These are phyloP conservation scores for Metarhizium rileyi DNA, from an alignment of 2,329 filamentous ascomycete species.

Conservation along the genomic window DNA sequence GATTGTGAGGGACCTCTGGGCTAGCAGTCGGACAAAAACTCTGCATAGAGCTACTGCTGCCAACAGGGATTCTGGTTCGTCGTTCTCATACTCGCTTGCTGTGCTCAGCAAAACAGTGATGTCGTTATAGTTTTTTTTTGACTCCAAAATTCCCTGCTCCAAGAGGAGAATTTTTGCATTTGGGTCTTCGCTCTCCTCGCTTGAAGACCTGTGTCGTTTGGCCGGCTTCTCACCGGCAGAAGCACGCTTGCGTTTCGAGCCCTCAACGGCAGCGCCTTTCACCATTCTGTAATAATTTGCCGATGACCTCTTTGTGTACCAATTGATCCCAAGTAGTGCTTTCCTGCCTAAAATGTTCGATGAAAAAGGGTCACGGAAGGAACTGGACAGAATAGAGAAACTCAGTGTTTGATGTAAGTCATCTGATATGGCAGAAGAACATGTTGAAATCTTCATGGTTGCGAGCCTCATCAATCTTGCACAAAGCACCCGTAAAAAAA, in stretches of 20 bases:
- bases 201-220: constrained; percentile 42
- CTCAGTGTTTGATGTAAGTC: background rate
- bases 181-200: constrained; percentile 38
- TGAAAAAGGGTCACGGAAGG: background rate
- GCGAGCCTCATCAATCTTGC: background rate
- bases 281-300: constrained; percentile 17
- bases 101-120: constrained; percentile 61
- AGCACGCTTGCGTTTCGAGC: constrained; percentile 42
- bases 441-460: background rate
- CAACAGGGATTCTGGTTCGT: constrained; percentile 47
- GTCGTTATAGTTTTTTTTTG: constrained; percentile 86
- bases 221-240: constrained; percentile 32
- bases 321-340: background rate
- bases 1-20: constrained; percentile 59
- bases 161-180: constrained; percentile 62
- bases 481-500: background rate
- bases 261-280: constrained; percentile 7
- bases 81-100: constrained; percentile 36
- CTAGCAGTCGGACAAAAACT: constrained; percentile 73
- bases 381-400: background rate
- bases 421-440: background rate
- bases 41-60: constrained; percentile 76
- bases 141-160: constrained; percentile 74
- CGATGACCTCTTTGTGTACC: background rate
- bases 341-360: background rate